Base-by-base conservation (phyloP, 257 asterid genomes). In the Solanum gracilifrons region DNA sequence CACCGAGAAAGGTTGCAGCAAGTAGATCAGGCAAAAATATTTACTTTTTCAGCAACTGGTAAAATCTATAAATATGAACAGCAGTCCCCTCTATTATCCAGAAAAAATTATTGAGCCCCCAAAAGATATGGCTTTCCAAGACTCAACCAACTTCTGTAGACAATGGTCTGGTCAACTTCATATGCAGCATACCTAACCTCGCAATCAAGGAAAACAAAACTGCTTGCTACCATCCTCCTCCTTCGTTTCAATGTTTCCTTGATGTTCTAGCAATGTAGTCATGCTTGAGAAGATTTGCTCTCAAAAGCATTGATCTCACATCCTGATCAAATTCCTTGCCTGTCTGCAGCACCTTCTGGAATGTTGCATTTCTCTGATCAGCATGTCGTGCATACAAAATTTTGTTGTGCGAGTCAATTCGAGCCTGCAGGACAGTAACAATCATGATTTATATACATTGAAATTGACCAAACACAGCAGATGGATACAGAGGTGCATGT, bases 311-410 rank as follows among this genome's bases (percentile, higher is more conserved):
- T 16, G 97, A 93, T 89, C 92, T 94, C 68, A 95, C 96, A 87
- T 95, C 99, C 43, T 93, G 90, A 68, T 97, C 98, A 11, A 94
- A 94, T 86, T 96, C 99, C 60, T 43, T 79, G 69, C 99, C 99
- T 0, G 98, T 93, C 90, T 94, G 98, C 90, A 97, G 90, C 48
- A 92, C 98, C 82, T 95, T 91, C 88, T 95, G 98, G 95, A 97
- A 97, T 3, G 99, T 97, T 76, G 97, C 93, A 33, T 97, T 96
- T 88, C 99, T 94, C 94, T 93, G 98, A 92, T 97, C 98, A 23
- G 99, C 98, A 92, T 96, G 99, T 55, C 98, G 92, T n/a, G 99
- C 99, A 87, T 96, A 96, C 3, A 97, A 93, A 83, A 97, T 93
- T 89, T 96, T 97, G 92, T 97, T 96, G 69, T 97, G 99, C 31